Conservation (phyloP, 257 asterid genomes). For the Solanum peruvianum region DNA sequence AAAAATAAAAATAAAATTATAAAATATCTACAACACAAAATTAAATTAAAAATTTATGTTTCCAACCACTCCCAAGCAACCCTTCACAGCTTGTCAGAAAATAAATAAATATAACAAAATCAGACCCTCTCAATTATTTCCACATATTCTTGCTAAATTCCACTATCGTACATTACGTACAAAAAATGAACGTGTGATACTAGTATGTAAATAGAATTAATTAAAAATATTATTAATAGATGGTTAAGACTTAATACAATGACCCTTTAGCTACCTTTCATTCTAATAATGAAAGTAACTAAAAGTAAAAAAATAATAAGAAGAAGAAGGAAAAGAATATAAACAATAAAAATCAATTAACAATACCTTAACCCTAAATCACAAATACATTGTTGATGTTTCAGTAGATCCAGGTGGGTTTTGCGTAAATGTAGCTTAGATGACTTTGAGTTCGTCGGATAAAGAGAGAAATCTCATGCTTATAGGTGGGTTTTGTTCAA, state of each 20-base stretch:
- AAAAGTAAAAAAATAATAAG: background rate
- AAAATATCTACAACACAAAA: background rate
- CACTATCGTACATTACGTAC: conserved; percentile 9
- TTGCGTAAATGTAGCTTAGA: too few species aligned
- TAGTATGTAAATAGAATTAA: background rate
- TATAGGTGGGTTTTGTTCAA: too few species aligned
- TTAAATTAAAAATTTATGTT: background rate
- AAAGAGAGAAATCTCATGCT: too few species aligned
- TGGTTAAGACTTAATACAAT: background rate
- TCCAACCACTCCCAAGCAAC: background rate
- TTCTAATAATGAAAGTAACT: background rate
- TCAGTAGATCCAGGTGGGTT: too few species aligned
- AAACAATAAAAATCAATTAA: background rate
- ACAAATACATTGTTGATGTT: too few species aligned
- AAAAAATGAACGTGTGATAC: background rate
- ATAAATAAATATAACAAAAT: background rate
- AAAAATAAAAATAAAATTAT: too few species aligned
- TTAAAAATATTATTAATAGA: background rate
- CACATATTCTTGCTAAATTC: background rate
- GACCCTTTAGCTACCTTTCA: background rate
- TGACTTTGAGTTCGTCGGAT: too few species aligned
- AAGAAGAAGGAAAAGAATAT: too few species aligned
- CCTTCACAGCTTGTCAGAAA: background rate
- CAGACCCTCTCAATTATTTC: background rate
- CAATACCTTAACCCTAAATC: background rate